Evolutionary conservation across 441 rosid genomes (phyloP), one percentile per base, ranked within the genome.

Genomic region (Iberis amara): DNA sequence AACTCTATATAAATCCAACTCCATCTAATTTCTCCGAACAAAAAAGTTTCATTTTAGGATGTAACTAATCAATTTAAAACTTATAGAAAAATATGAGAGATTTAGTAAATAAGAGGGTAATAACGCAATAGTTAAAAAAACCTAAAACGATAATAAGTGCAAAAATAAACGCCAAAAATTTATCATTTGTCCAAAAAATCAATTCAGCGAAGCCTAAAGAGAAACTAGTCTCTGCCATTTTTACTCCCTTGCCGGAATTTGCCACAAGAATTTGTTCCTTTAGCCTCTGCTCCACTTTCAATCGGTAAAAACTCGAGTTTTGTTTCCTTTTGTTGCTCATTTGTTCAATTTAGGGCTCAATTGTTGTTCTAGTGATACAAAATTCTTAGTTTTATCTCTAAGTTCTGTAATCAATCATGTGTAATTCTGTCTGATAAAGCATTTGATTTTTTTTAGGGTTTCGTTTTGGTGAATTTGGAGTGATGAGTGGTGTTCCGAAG

Each of bases 401-500:
- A 57, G 56, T 36, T 55, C 28, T 61, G 39, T 40, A 27, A 28
- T n/a, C 11, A 8, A 48, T 41, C 11, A 48, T 36, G 14, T 55
- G 9, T 7, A 21, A 27, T 65, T 52, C 14, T 31, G 24, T 59
- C 42, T 53, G 15, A 12, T 40, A 5, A 5, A 33, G 31, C 49
- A 32, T 11, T 66, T 40, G 33, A 39, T 45, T 32, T 41, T 18
- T 9, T n/a, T n/a, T n/a, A n/a, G 6, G 42, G 5, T 35, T 32
- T 35, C n/a, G 1, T 7, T 32, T 2, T 32, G 3, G 35, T 42
- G 10, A 12, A 33, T 53, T 54, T 36, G 7, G 39, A 67, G 71
- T 55, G 56, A 92, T 92, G 99, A 92, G 96, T 55, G 80, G 84
- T 64, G 78, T 78, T 52, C 92, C 98, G 8, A 92, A 89, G 75